Conservation (phyloP, 2,329 filamentous ascomycete genomes). For the Seiridium unicorne region DNA sequence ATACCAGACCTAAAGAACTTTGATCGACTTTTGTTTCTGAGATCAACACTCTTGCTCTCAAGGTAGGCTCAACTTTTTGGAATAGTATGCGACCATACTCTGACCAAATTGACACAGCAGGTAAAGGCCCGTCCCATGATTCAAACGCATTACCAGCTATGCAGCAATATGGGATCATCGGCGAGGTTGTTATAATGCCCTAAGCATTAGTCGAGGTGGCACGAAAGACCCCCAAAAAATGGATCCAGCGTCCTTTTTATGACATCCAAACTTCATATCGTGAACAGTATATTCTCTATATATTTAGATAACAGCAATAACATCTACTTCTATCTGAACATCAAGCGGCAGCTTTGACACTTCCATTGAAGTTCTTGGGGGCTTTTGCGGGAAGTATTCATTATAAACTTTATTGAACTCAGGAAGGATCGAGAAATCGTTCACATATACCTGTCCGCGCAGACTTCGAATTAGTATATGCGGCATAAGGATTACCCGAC, state of each 20-base stretch:
- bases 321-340: not conserved
- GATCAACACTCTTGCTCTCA: not conserved
- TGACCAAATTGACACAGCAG: not conserved
- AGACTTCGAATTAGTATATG: not conserved
- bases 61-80: not conserved
- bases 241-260: too few relatives aligned
- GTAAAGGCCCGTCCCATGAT: not conserved
- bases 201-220: not conserved
- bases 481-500: too few relatives aligned
- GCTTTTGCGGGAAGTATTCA: not conserved
- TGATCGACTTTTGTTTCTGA: not conserved
- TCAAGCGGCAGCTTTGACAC: not conserved
- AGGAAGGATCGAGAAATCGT: not conserved
- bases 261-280: too few relatives aligned
- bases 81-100: not conserved
- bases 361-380: not conserved
- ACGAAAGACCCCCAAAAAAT: not conserved
- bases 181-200: not conserved
- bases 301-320: not conserved
- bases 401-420: slow-evolving; percentile 1
- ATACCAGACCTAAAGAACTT: not conserved
- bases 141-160: not conserved
- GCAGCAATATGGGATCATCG: not conserved
- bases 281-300: not conserved
- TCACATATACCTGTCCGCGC: not conserved